A percentile compares a stretch with the other conserved stretches of the same genome.
These are phyloP conservation scores for Dioscorea zingiberensis DNA, from an alignment of 106 monocot species.

Conservation along the genomic window DNA sequence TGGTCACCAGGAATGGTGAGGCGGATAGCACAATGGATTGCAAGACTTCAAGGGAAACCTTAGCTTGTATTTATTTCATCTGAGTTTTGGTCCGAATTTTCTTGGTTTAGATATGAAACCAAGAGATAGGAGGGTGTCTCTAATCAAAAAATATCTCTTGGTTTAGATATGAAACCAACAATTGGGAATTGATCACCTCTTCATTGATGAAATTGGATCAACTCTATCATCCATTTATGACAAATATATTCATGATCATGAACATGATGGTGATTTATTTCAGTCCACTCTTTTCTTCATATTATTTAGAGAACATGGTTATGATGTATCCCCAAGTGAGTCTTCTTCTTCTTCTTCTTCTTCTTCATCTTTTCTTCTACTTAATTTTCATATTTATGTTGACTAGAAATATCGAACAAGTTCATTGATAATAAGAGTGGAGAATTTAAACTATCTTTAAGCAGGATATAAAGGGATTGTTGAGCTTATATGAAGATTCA, in stretches of 20 bases:
- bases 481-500: slow-evolving; percentile 49
- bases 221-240: slow-evolving; percentile 4
- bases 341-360: not conserved
- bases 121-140: too few relatives aligned
- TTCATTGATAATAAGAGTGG: slow-evolving; percentile 23
- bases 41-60: too few relatives aligned
- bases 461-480: slow-evolving; percentile 23
- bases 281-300: slow-evolving; percentile 11
- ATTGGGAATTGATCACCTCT: slow-evolving; percentile 30
- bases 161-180: too few relatives aligned
- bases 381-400: not conserved
- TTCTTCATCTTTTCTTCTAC: not conserved
- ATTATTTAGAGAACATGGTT: slow-evolving; percentile 25
- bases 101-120: too few relatives aligned
- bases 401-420: slow-evolving; percentile 17
- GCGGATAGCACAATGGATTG: too few relatives aligned
- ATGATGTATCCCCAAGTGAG: slow-evolving; percentile 17
- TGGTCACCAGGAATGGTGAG: too few relatives aligned
- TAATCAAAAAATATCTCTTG: too few relatives aligned
- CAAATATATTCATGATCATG: not conserved
- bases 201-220: slow-evolving; percentile 14
- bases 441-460: slow-evolving; percentile 9
- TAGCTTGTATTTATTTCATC: too few relatives aligned
- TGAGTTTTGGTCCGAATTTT: too few relatives aligned
- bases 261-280: not conserved